Conservation (phyloP, 352 stramenopile genomes). For the Pythium brachiatum region DNA sequence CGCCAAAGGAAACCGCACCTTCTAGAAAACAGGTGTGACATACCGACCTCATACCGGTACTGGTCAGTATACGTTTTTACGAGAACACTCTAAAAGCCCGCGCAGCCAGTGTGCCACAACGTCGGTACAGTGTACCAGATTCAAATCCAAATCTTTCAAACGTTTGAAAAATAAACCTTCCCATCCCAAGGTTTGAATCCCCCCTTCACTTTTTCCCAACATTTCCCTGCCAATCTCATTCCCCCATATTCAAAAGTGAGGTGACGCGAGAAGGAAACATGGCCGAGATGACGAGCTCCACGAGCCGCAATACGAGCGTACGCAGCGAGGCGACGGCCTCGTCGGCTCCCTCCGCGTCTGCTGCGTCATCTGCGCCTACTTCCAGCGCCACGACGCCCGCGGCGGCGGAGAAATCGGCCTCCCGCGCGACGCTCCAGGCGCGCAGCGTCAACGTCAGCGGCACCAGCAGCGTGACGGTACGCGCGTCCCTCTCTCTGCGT, state of each 20-base stretch:
- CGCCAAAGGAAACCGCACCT: constrained; percentile 1
- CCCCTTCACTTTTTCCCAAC: neutral
- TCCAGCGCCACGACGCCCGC: neutral
- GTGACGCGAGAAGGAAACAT: constrained; percentile 3
- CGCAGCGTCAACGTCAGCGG: constrained; percentile 19
- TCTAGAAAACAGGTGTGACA: constrained; percentile 20
- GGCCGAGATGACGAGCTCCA: constrained; percentile 10
- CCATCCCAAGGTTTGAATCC: constrained; percentile 5
- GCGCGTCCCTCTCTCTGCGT: neutral
- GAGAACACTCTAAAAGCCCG: neutral
- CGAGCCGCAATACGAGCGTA: constrained; percentile 1
- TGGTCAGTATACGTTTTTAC: constrained; percentile 2
- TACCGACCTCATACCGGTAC: constrained; percentile 9
- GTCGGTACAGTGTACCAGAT: constrained; percentile 27
- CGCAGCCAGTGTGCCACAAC: neutral
- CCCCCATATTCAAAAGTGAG: neutral
- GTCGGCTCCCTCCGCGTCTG: constrained; percentile 1
- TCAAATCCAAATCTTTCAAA: constrained; percentile 29
- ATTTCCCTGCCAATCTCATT: neutral
- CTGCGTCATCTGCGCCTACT: neutral
- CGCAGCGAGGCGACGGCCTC: neutral
- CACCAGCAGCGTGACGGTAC: constrained; percentile 20
- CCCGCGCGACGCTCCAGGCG: constrained; percentile 19
- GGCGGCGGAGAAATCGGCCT: constrained; percentile 1
- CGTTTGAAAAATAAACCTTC: constrained; percentile 24